Evolutionary conservation across 352 stramenopile genomes (phyloP), one percentile per base, ranked within the genome.

Genomic region (Phytopythium cucurbitacearum): DNA sequence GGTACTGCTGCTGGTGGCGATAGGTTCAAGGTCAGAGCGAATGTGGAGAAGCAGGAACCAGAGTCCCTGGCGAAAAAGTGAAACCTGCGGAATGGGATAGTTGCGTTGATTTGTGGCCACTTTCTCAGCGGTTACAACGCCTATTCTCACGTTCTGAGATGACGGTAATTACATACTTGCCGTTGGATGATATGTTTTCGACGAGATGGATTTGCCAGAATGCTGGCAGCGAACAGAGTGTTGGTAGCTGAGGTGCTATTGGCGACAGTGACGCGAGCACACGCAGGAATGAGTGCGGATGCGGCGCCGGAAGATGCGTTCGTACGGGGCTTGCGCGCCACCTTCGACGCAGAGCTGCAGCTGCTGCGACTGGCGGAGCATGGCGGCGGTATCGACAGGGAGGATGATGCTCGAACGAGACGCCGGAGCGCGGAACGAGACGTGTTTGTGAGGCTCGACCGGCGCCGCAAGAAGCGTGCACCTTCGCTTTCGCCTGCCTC

Each of bases 1-100:
- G 16, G 28, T 47, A 67, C 53, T 54, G 38, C 35, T 28, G 40
- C 40, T 44, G 10, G 40, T 12, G 40, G 40, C 40, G 16, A 35
- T 58, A 51, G 15, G 52, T 47, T 28, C 12, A 38, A 46, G 11
- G 10, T 32, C 8, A 4, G 40, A 57, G 51, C 39, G 12, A 51
- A 48, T 42, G 12, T 42, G 32, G n/a, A 15, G 8, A 7, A 7
- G 13, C 12, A 9, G 11, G 12, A 41, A 39, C n/a, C 21, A 28
- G 21, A 28, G 1, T 28, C 21, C 21, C 21, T 28, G 21, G 21
- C 21, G 21, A 28, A 28, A 28, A 28, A 28, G 21, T 28, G 42
- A 1, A 16, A n/a, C 15, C 42, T 48, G 10, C 33, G 11, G 28
- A 48, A 7, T 35, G 5, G 42, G 21, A 28, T 28, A 28, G 2